Conservation (phyloP, 345 rosid species). For the Populus alba region DNA sequence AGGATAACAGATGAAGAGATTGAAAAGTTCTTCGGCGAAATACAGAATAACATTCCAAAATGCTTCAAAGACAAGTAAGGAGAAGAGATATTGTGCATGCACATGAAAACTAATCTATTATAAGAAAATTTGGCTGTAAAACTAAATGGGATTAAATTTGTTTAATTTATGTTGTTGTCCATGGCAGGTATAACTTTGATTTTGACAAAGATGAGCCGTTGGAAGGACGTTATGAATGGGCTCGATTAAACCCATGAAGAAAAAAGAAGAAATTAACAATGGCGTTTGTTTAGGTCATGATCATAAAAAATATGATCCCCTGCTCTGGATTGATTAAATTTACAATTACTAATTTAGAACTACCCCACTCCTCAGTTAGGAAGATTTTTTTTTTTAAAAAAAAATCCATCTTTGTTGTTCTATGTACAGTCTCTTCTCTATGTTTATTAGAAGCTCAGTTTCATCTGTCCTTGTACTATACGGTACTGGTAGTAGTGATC, state of each 20-base stretch:
- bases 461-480: constrained; percentile 2
- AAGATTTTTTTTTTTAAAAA: not conserved
- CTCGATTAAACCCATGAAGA: constrained; percentile 39
- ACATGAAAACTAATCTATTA: not conserved
- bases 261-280: constrained; percentile 1
- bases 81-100: not conserved
- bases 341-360: not conserved
- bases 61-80: constrained; percentile 56
- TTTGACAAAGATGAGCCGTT: constrained; percentile 31
- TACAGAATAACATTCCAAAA: constrained; percentile 49
- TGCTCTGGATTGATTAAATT: not conserved
- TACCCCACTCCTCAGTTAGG: not conserved
- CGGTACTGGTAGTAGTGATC: not conserved
- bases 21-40: constrained; percentile 61
- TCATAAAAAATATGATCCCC: not conserved
- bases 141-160: not conserved
- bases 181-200: constrained; percentile 39
- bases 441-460: not conserved
- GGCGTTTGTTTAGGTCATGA: not conserved
- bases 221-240: constrained; percentile 59
- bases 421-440: constrained; percentile 22
- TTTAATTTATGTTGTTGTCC: not conserved
- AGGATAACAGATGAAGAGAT: constrained; percentile 52
- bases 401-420: not conserved
- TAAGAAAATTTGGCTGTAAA: not conserved